Evolutionary conservation across 441 rosid species (phyloP).

Genomic region (Corymbia citriodora): DNA sequence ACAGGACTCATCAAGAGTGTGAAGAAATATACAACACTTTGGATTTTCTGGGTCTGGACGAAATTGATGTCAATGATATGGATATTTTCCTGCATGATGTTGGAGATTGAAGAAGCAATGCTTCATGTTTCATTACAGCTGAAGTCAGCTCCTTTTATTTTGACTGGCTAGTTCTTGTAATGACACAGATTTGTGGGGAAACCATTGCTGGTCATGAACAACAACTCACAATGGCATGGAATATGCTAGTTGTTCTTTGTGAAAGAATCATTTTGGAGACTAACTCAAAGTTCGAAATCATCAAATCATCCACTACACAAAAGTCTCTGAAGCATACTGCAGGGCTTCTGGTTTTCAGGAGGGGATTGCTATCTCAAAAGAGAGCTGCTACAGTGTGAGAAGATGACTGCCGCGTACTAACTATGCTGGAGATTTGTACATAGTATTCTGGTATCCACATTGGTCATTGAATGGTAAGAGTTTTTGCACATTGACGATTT

Average conservation of each 20-base stretch:
- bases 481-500: not conserved
- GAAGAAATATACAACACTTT: conserved; percentile 46
- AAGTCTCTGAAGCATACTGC: not conserved
- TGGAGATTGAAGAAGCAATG: not conserved
- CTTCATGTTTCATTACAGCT: not conserved
- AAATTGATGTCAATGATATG: not conserved
- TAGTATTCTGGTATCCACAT: not conserved
- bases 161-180: not conserved
- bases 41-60: conserved; percentile 29
- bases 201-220: not conserved
- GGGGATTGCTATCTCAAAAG: not conserved
- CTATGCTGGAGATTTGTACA: not conserved
- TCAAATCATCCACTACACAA: not conserved
- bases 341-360: not conserved
- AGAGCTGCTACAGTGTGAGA: not conserved
- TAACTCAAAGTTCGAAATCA: not conserved
- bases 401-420: not conserved
- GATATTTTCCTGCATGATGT: not conserved
- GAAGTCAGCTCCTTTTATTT: not conserved
- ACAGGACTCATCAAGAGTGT: conserved; percentile 41
- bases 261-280: not conserved
- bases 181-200: not conserved
- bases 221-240: not conserved
- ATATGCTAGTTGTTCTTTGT: not conserved
- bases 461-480: not conserved